Conservation (phyloP, 2,329 filamentous ascomycete genomes). For the Sporothrix pseudoabietina region DNA sequence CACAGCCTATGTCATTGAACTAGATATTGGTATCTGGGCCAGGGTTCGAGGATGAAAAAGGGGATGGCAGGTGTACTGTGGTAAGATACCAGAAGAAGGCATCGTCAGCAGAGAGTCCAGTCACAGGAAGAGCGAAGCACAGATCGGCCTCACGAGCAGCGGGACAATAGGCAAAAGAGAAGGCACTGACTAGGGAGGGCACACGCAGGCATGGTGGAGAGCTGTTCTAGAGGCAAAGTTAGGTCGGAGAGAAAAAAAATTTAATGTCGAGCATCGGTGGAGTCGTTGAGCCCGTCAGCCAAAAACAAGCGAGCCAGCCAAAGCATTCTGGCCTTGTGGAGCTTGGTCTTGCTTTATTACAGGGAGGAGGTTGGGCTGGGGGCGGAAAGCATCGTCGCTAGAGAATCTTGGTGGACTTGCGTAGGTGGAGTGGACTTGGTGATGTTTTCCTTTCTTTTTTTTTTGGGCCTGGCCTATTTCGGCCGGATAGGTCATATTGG, state of each 20-base stretch:
- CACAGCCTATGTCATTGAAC: not conserved
- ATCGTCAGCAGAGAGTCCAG: not conserved
- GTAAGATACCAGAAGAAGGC: not conserved
- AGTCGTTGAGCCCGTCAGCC: not conserved
- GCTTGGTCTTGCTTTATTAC: not conserved
- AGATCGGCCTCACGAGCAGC: not conserved
- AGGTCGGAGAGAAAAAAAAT: not conserved
- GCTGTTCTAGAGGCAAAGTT: not conserved
- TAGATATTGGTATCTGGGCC: not conserved
- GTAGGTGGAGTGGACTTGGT: not conserved
- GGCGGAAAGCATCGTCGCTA: not conserved
- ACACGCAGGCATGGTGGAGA: not conserved
- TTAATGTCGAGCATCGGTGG: not conserved
- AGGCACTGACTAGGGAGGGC: not conserved
- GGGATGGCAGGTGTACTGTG: not conserved
- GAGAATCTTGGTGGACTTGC: too few relatives aligned
- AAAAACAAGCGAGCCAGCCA: not conserved
- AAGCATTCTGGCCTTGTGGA: not conserved
- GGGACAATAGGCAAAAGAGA: slow-evolving; percentile 14
- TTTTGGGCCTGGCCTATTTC: not conserved
- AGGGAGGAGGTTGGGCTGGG: not conserved
- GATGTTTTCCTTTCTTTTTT: not conserved
- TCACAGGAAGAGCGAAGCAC: not conserved
- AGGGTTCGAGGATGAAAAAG: not conserved
- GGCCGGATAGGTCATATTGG: too few relatives aligned